phyloP scores from a whole-genome alignment of 495 filamentous ascomycete species.

The Aspergillus hancockii region DNA sequence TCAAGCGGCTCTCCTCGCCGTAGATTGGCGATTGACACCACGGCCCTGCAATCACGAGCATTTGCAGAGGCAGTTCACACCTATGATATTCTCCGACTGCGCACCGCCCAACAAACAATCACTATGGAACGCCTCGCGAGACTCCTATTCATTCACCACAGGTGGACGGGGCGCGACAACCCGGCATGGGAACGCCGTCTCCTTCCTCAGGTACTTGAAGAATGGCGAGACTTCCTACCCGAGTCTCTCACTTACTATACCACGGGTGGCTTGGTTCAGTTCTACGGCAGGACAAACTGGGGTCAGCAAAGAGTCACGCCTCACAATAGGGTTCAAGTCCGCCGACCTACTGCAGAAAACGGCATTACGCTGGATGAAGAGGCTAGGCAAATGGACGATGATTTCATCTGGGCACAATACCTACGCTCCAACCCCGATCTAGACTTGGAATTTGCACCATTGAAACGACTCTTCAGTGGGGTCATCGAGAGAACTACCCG shows the following conservation, averaged over 20 bases:
- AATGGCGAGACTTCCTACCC: conserved; percentile 53
- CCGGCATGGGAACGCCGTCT: conserved; percentile 30
- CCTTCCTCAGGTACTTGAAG: conserved; percentile 45
- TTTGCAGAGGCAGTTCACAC: conserved; percentile 39
- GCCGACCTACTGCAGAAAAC: conserved; percentile 16
- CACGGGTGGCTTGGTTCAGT: conserved; percentile 25
- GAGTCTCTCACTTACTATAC: conserved; percentile 33
- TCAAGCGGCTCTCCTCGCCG: background rate
- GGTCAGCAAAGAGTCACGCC: conserved; percentile 4
- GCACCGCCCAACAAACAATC: conserved; percentile 33
- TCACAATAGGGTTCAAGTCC: conserved; percentile 21
- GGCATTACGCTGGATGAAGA: conserved; percentile 9
- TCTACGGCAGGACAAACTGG: conserved; percentile 20
- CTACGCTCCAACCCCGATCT: conserved; percentile 10
- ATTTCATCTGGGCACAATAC: conserved; percentile 21
- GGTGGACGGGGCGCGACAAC: conserved; percentile 25
- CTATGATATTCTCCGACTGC: conserved; percentile 38
- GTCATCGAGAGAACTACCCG: conserved; percentile 1
- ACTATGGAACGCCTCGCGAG: conserved; percentile 24
- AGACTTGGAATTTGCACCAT: conserved; percentile 17
- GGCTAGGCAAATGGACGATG: conserved; percentile 21
- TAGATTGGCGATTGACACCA: conserved; percentile 7
- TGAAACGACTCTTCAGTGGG: conserved; percentile 25
- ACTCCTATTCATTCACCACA: conserved; percentile 15
- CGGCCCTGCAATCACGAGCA: conserved; percentile 24